Conservation (phyloP, 768 basidiomycete genomes). For the Tulasnella sp. region DNA sequence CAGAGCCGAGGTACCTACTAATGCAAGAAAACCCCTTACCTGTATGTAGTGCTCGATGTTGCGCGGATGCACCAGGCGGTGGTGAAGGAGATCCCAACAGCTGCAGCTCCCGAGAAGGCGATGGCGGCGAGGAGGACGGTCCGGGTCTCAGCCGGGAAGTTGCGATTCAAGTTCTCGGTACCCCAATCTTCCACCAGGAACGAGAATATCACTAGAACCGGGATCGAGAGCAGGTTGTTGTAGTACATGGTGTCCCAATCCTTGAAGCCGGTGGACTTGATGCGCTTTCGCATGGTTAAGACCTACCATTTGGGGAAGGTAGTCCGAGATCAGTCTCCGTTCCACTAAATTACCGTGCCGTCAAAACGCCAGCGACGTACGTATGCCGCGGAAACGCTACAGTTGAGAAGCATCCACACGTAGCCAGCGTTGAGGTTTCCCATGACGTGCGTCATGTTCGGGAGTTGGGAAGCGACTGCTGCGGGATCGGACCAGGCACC, state of each 20-base stretch:
- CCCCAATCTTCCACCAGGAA: conserved; percentile 86
- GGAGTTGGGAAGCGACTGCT: conserved; percentile 26
- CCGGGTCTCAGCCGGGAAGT: conserved; percentile 85
- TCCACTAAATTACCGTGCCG: not conserved
- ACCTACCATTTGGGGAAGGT: conserved; percentile 42
- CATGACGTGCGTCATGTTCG: conserved; percentile 9
- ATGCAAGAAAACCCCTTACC: conserved; percentile 33
- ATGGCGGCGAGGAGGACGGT: conserved; percentile 74
- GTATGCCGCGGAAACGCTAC: conserved; percentile 79
- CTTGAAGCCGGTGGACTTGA: conserved; percentile 89
- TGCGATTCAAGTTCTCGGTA: conserved; percentile 55
- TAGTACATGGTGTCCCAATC: conserved; percentile 99
- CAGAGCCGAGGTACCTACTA: not conserved
- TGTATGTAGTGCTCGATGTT: conserved; percentile 97
- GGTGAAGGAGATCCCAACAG: conserved; percentile 95
- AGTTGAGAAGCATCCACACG: conserved; percentile 94
- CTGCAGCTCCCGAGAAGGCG: conserved; percentile 92
- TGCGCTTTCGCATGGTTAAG: conserved; percentile 89
- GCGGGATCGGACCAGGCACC: conserved; percentile 27
- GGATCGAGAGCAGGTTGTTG: conserved; percentile 92
- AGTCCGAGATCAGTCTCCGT: not conserved
- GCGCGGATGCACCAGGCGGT: conserved; percentile 98
- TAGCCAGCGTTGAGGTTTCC: conserved; percentile 64
- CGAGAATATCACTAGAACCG: conserved; percentile 73
- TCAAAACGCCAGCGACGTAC: conserved; percentile 39